Evolutionary conservation across 2,329 filamentous ascomycete genomes (phyloP).

Genomic region (Byssothecium circinans): DNA sequence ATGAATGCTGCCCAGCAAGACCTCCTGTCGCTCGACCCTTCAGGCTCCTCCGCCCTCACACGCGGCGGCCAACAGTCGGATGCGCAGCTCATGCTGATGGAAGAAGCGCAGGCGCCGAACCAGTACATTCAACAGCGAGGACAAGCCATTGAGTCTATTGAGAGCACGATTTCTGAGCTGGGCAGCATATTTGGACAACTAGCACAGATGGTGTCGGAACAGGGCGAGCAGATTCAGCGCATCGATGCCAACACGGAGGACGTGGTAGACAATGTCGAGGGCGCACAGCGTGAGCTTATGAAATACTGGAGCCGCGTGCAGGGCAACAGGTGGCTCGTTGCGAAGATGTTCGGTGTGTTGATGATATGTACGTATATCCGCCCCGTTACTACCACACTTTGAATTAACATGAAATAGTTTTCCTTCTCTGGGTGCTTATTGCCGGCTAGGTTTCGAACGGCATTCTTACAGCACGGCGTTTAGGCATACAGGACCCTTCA

Average conservation of each 20-base stretch:
- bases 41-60: constrained; percentile 48
- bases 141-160: constrained; percentile 95
- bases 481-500: constrained; percentile 16
- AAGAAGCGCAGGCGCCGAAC: constrained; percentile 84
- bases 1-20: constrained; percentile 58
- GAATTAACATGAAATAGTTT: constrained; percentile 33
- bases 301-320: constrained; percentile 97
- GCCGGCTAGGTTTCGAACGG: constrained; percentile 49
- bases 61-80: constrained; percentile 65
- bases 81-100: constrained; percentile 83
- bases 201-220: constrained; percentile 94
- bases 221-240: constrained; percentile 95
- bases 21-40: constrained; percentile 79
- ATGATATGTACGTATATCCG: constrained; percentile 72
- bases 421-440: constrained; percentile 68
- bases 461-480: constrained; percentile 24
- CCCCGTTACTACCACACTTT: neutral
- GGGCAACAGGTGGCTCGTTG: constrained; percentile 92
- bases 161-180: constrained; percentile 89
- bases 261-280: constrained; percentile 97
- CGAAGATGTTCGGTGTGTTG: constrained; percentile 80
- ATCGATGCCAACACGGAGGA: constrained; percentile 98
- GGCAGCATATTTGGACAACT: constrained; percentile 92
- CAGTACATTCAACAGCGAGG: constrained; percentile 90
- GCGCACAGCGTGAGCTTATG: constrained; percentile 89